Evolutionary conservation across 768 basidiomycete species (phyloP).

Genomic region (Auriculariales sp.): DNA sequence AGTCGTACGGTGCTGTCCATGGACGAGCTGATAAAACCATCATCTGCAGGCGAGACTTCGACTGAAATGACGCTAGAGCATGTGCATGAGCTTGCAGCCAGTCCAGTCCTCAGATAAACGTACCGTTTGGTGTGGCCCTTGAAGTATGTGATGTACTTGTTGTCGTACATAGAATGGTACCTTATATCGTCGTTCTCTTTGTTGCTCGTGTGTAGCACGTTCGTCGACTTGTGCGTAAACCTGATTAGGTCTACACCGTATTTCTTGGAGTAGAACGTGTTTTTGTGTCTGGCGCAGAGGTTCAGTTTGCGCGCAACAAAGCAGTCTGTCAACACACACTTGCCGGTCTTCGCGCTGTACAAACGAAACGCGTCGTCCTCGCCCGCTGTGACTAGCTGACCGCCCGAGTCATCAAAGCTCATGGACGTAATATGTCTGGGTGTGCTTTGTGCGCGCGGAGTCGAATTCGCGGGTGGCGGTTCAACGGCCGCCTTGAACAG

Average conservation of each 20-base stretch:
- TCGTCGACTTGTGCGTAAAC: conserved; percentile 82
- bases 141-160: conserved; percentile 92
- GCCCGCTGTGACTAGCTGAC: conserved; percentile 68
- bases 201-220: conserved; percentile 81
- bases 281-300: conserved; percentile 28
- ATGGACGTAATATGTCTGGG: conserved; percentile 76
- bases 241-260: conserved; percentile 92
- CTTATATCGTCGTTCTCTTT: conserved; percentile 92
- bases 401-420: conserved; percentile 82
- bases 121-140: conserved; percentile 71
- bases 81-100: too few species aligned
- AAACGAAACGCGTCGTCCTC: conserved; percentile 89
- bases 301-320: conserved; percentile 11
- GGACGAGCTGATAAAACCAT: conserved; percentile 91
- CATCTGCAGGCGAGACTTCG: conserved; percentile 83
- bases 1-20: conserved; percentile 89
- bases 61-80: conserved; percentile 89
- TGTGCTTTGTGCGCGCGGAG: conserved; percentile 22
- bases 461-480: conserved; percentile 22
- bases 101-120: conserved; percentile 18
- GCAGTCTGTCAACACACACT: conserved; percentile 46
- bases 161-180: conserved; percentile 91
- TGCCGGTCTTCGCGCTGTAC: conserved; percentile 82
- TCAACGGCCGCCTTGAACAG: conserved; percentile 76
- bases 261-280: conserved; percentile 72